phyloP scores from a whole-genome alignment of 441 rosid species.

The Populus hybrid region DNA sequence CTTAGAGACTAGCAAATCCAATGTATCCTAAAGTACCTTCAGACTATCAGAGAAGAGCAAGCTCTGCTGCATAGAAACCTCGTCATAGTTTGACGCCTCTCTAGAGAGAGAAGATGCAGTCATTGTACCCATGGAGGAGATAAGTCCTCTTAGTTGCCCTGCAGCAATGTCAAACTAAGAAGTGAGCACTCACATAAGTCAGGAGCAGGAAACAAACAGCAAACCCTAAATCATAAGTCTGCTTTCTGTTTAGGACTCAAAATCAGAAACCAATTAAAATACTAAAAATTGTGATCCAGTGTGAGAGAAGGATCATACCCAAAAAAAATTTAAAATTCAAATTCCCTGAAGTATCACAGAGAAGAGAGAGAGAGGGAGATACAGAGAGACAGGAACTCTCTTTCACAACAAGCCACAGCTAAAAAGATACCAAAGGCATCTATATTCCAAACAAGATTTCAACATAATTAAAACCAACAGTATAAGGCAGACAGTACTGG shows the following conservation, averaged over 20 bases:
- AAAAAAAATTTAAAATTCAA: background rate
- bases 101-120: conserved; percentile 54
- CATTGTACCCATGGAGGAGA: conserved; percentile 41
- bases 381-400: background rate
- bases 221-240: background rate
- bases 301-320: background rate
- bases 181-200: conserved; percentile 4
- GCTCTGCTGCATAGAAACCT: conserved; percentile 80
- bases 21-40: conserved; percentile 44
- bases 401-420: conserved; percentile 18
- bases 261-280: background rate
- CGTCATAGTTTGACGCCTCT: conserved; percentile 74
- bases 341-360: background rate
- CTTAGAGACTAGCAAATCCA: background rate
- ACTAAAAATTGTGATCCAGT: background rate
- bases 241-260: background rate
- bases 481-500: conserved; percentile 21
- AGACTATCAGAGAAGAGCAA: conserved; percentile 91
- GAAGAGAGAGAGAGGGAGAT: conserved; percentile 1
- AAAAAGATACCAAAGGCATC: conserved; percentile 19
- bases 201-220: background rate
- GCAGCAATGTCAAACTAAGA: conserved; percentile 21
- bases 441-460: conserved; percentile 15
- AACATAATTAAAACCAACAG: conserved; percentile 12
- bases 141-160: conserved; percentile 19